Percentiles rank a stretch among this genome's conserved stretches.
phyloP scores from a whole-genome alignment of 1,139 yeast species.

The Geotrichum europaeum region DNA sequence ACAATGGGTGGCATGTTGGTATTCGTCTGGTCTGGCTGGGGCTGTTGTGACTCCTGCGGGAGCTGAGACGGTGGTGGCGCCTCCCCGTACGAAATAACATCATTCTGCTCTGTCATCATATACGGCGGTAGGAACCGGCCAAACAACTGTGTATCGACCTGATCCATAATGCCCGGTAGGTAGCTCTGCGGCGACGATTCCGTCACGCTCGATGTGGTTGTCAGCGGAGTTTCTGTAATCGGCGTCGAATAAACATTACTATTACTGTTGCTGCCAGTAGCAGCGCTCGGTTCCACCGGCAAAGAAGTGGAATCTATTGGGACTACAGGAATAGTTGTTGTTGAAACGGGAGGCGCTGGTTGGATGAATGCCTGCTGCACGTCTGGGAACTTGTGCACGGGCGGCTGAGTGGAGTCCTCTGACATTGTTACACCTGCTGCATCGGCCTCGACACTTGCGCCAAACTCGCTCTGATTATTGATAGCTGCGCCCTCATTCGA shows the following conservation, averaged over 20 bases:
- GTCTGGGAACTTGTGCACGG: neutral
- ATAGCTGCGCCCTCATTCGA: neutral
- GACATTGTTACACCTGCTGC: neutral
- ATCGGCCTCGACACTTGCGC: neutral
- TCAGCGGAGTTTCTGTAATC: neutral
- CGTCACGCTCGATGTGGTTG: neutral
- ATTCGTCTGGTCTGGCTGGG: neutral
- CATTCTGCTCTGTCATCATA: constrained; percentile 41
- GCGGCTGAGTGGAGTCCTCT: neutral
- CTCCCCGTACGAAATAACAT: neutral
- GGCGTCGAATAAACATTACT: neutral
- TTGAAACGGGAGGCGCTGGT: neutral
- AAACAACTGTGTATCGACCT: constrained; percentile 73
- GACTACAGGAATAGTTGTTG: neutral
- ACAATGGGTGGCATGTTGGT: neutral
- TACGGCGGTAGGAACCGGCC: constrained; percentile 80
- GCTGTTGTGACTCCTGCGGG: neutral
- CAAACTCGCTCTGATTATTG: neutral
- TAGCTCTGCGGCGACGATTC: constrained; percentile 33
- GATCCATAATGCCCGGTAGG: constrained; percentile 77
- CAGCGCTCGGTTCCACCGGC: neutral
- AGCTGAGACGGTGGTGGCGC: neutral
- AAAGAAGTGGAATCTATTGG: neutral
- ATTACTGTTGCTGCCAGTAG: neutral
- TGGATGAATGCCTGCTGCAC: neutral